phyloP scores from a whole-genome alignment of 2,329 filamentous ascomycete species.

The Magnaporthiopsis incrustans region DNA sequence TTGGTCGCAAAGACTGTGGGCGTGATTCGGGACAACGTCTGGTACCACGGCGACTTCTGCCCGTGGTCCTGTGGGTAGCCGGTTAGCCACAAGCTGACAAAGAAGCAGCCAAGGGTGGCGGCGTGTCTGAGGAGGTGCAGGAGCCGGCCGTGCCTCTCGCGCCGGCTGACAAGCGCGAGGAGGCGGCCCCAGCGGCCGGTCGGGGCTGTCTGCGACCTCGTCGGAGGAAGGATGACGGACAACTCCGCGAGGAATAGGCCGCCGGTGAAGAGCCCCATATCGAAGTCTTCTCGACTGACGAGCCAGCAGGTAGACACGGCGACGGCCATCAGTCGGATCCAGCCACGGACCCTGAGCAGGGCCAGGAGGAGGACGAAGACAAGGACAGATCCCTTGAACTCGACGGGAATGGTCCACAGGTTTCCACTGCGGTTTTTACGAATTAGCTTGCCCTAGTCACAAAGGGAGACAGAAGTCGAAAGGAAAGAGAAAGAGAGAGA shows the following conservation, averaged over 20 bases:
- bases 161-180: no score
- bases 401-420: constrained; percentile 38
- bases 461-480: constrained; percentile 24
- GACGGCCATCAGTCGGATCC: background rate
- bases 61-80: constrained; percentile 31
- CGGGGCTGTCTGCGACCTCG: no score
- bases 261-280: constrained; percentile 28
- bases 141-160: no score
- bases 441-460: background rate
- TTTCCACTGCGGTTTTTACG: constrained; percentile 23
- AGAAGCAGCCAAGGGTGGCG: constrained; percentile 19
- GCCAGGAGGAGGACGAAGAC: constrained; percentile 31
- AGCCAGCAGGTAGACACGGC: constrained; percentile 13
- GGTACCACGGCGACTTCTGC: constrained; percentile 10
- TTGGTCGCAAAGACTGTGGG: no score
- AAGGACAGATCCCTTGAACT: constrained; percentile 36
- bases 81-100: constrained; percentile 24
- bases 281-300: constrained; percentile 33
- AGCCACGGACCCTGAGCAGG: constrained; percentile 11
- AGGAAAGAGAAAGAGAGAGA: no score
- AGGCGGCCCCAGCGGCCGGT: no score
- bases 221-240: constrained; percentile 25
- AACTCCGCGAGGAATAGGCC: constrained; percentile 38
- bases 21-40: no score
- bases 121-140: constrained; percentile 6